A percentile compares a stretch with the other conserved stretches of the same genome.
phyloP scores from a whole-genome alignment of 2,329 filamentous ascomycete genomes.

The Apiospora sp. region DNA sequence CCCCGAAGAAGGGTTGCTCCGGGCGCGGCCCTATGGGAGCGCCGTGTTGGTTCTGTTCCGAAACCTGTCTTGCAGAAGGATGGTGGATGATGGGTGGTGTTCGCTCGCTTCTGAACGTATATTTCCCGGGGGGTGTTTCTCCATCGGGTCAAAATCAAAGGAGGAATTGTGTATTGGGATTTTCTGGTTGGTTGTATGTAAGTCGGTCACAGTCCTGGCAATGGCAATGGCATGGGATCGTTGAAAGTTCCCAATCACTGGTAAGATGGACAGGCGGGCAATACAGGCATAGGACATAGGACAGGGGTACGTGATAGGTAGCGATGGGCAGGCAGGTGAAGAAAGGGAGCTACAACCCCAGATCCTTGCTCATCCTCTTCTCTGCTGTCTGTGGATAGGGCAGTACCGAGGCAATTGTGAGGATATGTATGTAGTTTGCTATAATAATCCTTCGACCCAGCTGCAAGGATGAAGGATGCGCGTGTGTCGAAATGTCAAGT shows the following conservation, averaged over 20 bases:
- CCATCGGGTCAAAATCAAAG: neutral
- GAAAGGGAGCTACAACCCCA: neutral
- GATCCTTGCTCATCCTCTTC: neutral
- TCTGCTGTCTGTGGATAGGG: neutral
- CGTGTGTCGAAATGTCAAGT: conserved; percentile 3
- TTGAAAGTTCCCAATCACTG: no score
- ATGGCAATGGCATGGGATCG: neutral
- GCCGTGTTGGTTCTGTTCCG: neutral
- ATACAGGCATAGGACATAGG: neutral
- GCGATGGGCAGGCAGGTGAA: conserved; percentile 1
- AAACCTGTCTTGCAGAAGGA: conserved; percentile 17
- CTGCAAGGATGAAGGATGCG: neutral
- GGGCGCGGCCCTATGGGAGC: conserved; percentile 13
- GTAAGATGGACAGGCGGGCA: no score
- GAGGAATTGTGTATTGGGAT: neutral
- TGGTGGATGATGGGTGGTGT: neutral
- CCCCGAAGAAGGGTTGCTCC: conserved; percentile 7
- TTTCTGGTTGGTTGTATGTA: neutral
- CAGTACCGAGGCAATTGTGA: neutral
- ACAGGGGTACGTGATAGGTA: neutral
- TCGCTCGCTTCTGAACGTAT: neutral
- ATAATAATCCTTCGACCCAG: neutral
- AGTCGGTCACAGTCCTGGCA: neutral
- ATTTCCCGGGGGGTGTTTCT: neutral
- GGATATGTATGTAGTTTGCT: neutral